phyloP scores from a whole-genome alignment of 1,139 yeast genomes.

The Diutina neorugosa region DNA sequence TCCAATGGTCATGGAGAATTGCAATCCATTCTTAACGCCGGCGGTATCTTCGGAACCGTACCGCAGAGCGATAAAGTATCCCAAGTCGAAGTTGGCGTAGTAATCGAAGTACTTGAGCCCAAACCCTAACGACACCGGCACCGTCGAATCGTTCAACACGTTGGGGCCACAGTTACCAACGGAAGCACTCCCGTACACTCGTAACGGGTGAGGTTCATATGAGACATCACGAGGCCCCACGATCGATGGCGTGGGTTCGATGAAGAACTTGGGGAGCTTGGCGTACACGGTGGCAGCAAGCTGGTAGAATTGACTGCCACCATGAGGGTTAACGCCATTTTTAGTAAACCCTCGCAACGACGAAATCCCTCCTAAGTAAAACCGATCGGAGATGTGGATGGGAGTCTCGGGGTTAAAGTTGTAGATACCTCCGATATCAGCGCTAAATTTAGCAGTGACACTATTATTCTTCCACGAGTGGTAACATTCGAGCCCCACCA shows the following conservation, averaged over 20 bases:
- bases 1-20: constrained; percentile 33
- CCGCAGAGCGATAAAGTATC: constrained; percentile 29
- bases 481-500: constrained; percentile 17
- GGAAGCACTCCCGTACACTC: constrained; percentile 28
- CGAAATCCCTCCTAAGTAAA: constrained; percentile 34
- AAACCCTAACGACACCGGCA: constrained; percentile 19
- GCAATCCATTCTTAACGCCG: constrained; percentile 37
- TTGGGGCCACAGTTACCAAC: constrained; percentile 24
- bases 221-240: constrained; percentile 7
- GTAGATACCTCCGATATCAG: constrained; percentile 26
- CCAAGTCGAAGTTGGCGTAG: constrained; percentile 36
- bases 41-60: constrained; percentile 11
- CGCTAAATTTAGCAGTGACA: constrained; percentile 24
- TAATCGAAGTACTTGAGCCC: constrained; percentile 31
- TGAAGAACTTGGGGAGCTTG: constrained; percentile 22
- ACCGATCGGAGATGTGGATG: constrained; percentile 34
- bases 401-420: constrained; percentile 11
- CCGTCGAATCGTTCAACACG: constrained; percentile 13
- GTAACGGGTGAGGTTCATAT: constrained; percentile 24
- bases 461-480: constrained; percentile 25
- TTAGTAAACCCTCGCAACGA: constrained; percentile 28
- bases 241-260: constrained; percentile 7
- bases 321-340: constrained; percentile 25
- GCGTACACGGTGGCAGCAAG: constrained; percentile 22
- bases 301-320: constrained; percentile 31